phyloP scores from a whole-genome alignment of 495 filamentous ascomycete genomes.

The Neurospora sp. region DNA sequence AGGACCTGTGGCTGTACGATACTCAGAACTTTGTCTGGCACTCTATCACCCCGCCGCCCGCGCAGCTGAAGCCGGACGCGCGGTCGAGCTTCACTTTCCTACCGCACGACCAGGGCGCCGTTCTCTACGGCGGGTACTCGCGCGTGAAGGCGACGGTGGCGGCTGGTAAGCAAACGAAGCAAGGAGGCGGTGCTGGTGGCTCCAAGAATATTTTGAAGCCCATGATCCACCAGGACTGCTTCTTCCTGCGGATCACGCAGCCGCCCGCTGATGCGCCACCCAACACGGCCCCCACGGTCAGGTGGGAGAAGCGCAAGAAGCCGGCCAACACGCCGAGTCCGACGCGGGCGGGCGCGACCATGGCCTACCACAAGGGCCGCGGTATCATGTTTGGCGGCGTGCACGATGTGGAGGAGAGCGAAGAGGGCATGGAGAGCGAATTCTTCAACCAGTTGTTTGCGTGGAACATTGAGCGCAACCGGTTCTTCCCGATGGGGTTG shows the following conservation, averaged over 20 bases:
- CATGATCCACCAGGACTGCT: conserved; percentile 85
- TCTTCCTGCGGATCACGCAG: conserved; percentile 75
- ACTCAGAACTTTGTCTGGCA: conserved; percentile 65
- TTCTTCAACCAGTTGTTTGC: conserved; percentile 86
- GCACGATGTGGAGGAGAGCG: conserved; percentile 83
- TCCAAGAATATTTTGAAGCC: conserved; percentile 66
- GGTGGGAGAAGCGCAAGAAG: conserved; percentile 90
- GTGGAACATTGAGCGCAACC: conserved; percentile 89
- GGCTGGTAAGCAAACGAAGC: conserved; percentile 46
- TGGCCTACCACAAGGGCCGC: conserved; percentile 84
- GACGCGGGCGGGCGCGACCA: conserved; percentile 74
- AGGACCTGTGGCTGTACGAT: conserved; percentile 56
- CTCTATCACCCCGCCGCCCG: conserved; percentile 56
- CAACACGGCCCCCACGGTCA: conserved; percentile 53
- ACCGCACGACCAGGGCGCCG: conserved; percentile 80
- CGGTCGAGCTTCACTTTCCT: conserved; percentile 83
- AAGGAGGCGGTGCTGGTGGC: conserved; percentile 6
- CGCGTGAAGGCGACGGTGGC: conserved; percentile 61
- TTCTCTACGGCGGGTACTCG: conserved; percentile 87
- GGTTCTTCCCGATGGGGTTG: conserved; percentile 78
- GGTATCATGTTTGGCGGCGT: conserved; percentile 93
- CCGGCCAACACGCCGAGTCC: conserved; percentile 84
- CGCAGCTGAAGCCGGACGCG: conserved; percentile 77
- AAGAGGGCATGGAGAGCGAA: conserved; percentile 91
- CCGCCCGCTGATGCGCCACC: conserved; percentile 52